Evolutionary conservation across 306 rosid species (phyloP), one percentile per base, ranked within the genome.

Genomic region (Corylus heterophylla): DNA sequence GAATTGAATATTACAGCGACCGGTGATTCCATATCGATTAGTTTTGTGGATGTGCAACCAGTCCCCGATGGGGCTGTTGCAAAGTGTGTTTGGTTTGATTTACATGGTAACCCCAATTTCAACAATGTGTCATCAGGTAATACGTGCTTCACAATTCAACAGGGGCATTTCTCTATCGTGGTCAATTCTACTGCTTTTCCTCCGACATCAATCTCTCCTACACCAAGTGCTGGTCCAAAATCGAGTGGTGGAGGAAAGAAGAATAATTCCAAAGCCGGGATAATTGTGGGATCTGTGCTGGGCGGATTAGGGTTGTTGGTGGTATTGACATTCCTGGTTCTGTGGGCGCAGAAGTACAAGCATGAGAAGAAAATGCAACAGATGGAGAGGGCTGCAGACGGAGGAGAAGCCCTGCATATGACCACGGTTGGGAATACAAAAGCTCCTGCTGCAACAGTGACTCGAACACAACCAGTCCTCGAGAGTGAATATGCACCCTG

Each of bases 401-500:
- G 77, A 7, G 99, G 99, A 84, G 99, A 93, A 78, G 86, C 98
- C 73, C 89, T 96, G 81, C 92, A 86, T 54, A 93, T 93, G 98
- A 89, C 98, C 51, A 78, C 87, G 11, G 66, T 93, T 25, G 99
- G 98, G 71, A 84, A 81, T 39, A 89, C 97, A 16, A 96, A 80
- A 83, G 99, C 99, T 18, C 99, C 99, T 9, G 85, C 97, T 22
- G 99, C 99, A 63, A 81, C 83, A 0, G 96, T 83, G 71, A 96
- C 98, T 13, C 80, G 98, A 78, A 96, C 99, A 31, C 98, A 93
- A 76, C 99, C 99, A 4, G 80, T 87, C 35, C 95, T 93, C 4
- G 99, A 96, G 87, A 92, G 88, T 35, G 99, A 91, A 86, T 90
- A 93, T 64, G 99, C 90, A 50, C 96, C 96, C 35, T 96, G 87